Base-by-base conservation (phyloP, 2,329 filamentous ascomycete genomes). In the Fragosphaeria purpurea region DNA sequence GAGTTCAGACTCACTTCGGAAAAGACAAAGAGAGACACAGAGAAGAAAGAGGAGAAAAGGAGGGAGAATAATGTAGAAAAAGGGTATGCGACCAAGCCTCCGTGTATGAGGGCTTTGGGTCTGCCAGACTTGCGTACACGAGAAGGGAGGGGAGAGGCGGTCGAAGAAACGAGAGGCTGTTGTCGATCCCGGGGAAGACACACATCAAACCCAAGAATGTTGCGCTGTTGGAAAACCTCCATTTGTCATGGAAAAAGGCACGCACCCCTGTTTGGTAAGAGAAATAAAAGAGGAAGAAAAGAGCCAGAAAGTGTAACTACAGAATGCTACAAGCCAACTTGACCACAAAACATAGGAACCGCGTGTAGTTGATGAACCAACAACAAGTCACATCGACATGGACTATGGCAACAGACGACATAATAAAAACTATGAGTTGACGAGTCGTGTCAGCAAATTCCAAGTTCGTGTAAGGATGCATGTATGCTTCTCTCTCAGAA, bases 141-240 rank as follows among this genome's bases (percentile, higher is more conserved):
- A 41, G 10, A 12, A n/a, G 41, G 35, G 47, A 40, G 10, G 13
- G 11, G 32, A 22, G 32, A 35, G 44, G 39, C 31, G 32, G 37
- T 11, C 11, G 7, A 37, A 33, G 32, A 50, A 42, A 46, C 38
- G 42, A 50, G n/a, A 50, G 42, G 34, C 37, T 2, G 30, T 11
- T 33, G 48, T 50, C 43, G 48, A 50, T 50, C 48, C 43, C 48
- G 48, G 37, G 39, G 48, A 38, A 42, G 38, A 41, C 11, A 11
- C 37, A 46, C 13, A 31, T 32, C 38, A n/a, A 50, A 50, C 41
- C 7, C 48, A 43, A 50, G 13, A 45, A 7, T 42, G 8, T 37
- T 22, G 32, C 11, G 11, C 11, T 13, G 4, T 3, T 37, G 43
- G 43, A 42, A 9, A 38, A 8, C 38, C 30, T 48, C 34, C 35